phyloP scores from a whole-genome alignment of 495 filamentous ascomycete genomes.

The Tetracladium marchalianum region DNA sequence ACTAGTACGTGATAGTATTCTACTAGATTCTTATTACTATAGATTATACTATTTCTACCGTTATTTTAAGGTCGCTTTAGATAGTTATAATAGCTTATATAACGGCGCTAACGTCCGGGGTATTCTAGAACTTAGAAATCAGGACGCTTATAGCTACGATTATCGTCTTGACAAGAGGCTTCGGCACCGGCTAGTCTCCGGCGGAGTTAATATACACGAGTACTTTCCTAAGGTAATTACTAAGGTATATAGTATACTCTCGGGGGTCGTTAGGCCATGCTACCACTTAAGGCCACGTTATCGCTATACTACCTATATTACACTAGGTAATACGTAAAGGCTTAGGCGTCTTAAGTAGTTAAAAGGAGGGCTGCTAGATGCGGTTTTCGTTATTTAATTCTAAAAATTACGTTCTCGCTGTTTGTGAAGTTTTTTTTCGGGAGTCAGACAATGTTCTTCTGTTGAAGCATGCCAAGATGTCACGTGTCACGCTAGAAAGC shows the following conservation, averaged over 20 bases:
- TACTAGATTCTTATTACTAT: not conserved
- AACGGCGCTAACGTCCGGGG: not conserved
- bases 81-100: slow-evolving; percentile 5
- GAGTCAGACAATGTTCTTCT: too few species aligned
- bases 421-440: not conserved
- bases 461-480: too few species aligned
- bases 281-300: not conserved
- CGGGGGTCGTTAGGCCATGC: not conserved
- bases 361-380: not conserved
- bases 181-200: not conserved
- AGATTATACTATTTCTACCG: not conserved
- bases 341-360: not conserved
- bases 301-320: slow-evolving; percentile 7
- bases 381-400: slow-evolving; percentile 5
- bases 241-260: slow-evolving; percentile 6
- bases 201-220: slow-evolving; percentile 2
- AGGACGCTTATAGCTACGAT: slow-evolving; percentile 4
- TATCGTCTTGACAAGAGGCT: slow-evolving; percentile 2
- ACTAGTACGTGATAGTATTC: too few species aligned
- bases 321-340: not conserved
- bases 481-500: too few species aligned
- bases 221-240: slow-evolving; percentile 2
- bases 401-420: slow-evolving; percentile 9
- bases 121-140: slow-evolving; percentile 1
- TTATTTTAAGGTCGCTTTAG: slow-evolving; percentile 1